phyloP scores from a whole-genome alignment of 2,329 filamentous ascomycete species.

The Graphilbum fragrans region DNA sequence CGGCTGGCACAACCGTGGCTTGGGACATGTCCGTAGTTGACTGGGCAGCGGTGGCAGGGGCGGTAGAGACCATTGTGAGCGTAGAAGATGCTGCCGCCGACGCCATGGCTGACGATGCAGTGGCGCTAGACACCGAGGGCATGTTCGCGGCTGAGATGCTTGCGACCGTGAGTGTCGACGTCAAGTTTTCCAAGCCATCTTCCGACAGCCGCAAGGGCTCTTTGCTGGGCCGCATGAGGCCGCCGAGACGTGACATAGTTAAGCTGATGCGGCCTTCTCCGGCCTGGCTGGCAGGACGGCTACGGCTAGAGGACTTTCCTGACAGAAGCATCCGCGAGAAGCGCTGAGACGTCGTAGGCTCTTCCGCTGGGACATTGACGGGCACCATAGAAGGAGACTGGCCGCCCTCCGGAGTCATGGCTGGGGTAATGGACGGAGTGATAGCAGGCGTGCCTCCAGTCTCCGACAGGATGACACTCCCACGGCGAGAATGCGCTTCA shows the following conservation, averaged over 20 bases:
- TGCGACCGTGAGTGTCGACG: neutral
- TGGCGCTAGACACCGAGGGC: neutral
- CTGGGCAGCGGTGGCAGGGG: neutral
- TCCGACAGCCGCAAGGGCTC: slow-evolving; percentile 28
- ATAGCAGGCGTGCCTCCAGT: neutral
- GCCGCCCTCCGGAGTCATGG: slow-evolving; percentile 20
- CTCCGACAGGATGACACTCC: slow-evolving; percentile 32
- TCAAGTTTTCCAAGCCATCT: slow-evolving; percentile 4
- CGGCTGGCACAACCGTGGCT: neutral
- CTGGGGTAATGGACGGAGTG: slow-evolving; percentile 19
- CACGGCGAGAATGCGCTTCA: slow-evolving; percentile 29
- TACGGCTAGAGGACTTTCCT: slow-evolving; percentile 25
- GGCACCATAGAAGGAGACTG: slow-evolving; percentile 19
- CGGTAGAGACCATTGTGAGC: neutral
- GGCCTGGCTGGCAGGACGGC: slow-evolving; percentile 45
- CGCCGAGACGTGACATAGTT: slow-evolving; percentile 42
- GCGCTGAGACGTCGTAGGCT: slow-evolving; percentile 39
- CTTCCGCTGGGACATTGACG: slow-evolving; percentile 35
- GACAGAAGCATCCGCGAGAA: slow-evolving; percentile 45
- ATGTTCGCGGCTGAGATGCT: neutral
- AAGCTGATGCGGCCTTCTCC: slow-evolving; percentile 46
- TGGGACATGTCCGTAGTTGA: neutral
- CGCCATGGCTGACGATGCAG: neutral
- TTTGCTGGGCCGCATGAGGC: slow-evolving; percentile 37
- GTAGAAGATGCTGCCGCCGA: neutral